Base-by-base conservation (phyloP, 371 early-diverging fungal species). In the Apophysomyces trapeziformis region DNA sequence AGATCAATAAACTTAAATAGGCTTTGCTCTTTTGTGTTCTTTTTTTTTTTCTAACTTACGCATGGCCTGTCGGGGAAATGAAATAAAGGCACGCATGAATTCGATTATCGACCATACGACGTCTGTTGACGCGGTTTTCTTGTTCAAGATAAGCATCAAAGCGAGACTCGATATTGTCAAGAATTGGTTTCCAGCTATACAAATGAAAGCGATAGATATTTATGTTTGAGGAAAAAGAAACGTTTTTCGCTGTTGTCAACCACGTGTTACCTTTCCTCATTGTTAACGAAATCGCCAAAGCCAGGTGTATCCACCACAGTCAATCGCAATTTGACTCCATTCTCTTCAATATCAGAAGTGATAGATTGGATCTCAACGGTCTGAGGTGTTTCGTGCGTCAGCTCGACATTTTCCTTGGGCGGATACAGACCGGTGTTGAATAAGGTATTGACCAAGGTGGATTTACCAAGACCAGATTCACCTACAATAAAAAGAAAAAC, bases 371-470 rank as follows among this genome's bases (percentile, higher is more conserved):
- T 93, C 63, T 95, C 96, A 35, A 99, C 95, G 38, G 96, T 96
- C 78, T 96, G 95, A 63, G 92, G 92, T 21, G 92, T 89, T 65
- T 96, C 96, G 46, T 87, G 87, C 9, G 93, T 85, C 36, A 91
- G 90, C 66, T 92, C 92, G 68, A 89, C 87, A 68, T 87, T 80
- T 69, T 95, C 93, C 73, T 89, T 90, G 60, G 88, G 84, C 38
- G 96, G 96, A 82, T 97, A 96, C 37, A 99, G 80, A 60, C 89
- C 84, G 38, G 95, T 91, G 80, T 94, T 95, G 87, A 99, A 99
- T 63, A 99, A 85, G 41, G 99, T 98, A 89, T 99, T 99, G 70
- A 99, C 92, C 21, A 99, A 85, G n/a, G 99, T 99, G n/a, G 99
- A 96, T 85, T 99, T 97, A 65, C 99, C 99, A 58, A 99, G 89